These are phyloP conservation scores for Pachysandra terminalis DNA, from an alignment of 164 flowering plant species.

Conservation along the genomic window DNA sequence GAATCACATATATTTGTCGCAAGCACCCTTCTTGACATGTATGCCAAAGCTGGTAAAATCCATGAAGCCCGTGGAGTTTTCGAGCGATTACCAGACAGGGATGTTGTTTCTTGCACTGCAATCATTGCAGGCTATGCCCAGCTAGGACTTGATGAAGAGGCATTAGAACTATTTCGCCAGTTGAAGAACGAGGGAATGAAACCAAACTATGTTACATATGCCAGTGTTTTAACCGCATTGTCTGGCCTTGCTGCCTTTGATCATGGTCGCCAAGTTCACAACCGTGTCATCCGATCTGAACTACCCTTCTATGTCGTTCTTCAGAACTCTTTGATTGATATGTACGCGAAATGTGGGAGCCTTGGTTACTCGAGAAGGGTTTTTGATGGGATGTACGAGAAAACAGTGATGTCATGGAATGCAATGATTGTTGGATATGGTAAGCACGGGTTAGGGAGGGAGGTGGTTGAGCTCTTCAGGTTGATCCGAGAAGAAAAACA, in stretches of 20 bases:
- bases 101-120: slow-evolving; percentile 78
- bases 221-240: slow-evolving; percentile 55
- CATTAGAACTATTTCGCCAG: slow-evolving; percentile 47
- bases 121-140: slow-evolving; percentile 77
- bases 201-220: slow-evolving; percentile 68
- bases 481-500: slow-evolving; percentile 46
- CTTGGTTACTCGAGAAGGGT: slow-evolving; percentile 51
- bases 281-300: slow-evolving; percentile 42
- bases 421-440: slow-evolving; percentile 71
- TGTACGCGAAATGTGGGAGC: slow-evolving; percentile 80
- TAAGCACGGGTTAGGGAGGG: slow-evolving; percentile 64
- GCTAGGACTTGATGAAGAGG: slow-evolving; percentile 59
- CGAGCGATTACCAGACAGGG: slow-evolving; percentile 55
- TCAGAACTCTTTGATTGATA: slow-evolving; percentile 69
- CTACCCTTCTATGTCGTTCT: slow-evolving; percentile 47
- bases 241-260: slow-evolving; percentile 69
- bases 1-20: slow-evolving; percentile 57
- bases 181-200: slow-evolving; percentile 52
- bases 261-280: slow-evolving; percentile 66
- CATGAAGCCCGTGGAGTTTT: slow-evolving; percentile 59
- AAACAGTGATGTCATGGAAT: slow-evolving; percentile 65
- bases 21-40: slow-evolving; percentile 81
- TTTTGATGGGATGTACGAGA: slow-evolving; percentile 56
- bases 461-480: slow-evolving; percentile 46
- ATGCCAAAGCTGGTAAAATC: slow-evolving; percentile 62